Base-by-base conservation (phyloP, 192 early-diverging fungal species). In the Spizellomyces sp. region DNA sequence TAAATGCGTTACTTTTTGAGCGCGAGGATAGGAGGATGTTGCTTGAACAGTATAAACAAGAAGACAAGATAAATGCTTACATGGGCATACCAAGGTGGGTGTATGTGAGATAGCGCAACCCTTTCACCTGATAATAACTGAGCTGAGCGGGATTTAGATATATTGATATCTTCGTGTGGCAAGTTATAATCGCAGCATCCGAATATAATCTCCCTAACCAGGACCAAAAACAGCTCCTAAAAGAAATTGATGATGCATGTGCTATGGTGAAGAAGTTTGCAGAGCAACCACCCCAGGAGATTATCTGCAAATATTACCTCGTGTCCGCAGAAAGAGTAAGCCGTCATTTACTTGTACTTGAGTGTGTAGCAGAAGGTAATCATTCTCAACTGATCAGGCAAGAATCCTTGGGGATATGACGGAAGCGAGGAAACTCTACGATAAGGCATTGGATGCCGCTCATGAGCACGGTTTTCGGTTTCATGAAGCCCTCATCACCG, bases 401-500 rank as follows among this genome's bases (percentile, higher is more conserved):
- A 36, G 27, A 36, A 36, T 36, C 27, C 27, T 36, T 3, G 27
- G 27, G 3, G 27, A 36, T 36, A 36, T 66, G 5, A 41, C 56
- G 4, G 65, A 27, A 12, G 80, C 79, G 2, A 67, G 82, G 9
- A 57, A 67, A 42, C 17, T 69, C 8, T 82, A 79, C 55, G 83
- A 84, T 47, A 45, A 66, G 15, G 80, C 80, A 14, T 64, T 82
- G 15, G 73, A 79, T n/a, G 50, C 52, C 22, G 81, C 81, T 7
- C 76, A 84, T 43, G 1, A 21, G 8, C 65, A 54, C 45, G 77
- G 77, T 6, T 75, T 79, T 48, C 62, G 66, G n/a, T 57, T 84
- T 12, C 83, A 75, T 43, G 79, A 80, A 67, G 80, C 84, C 9
- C 61, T 75, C 45, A 73, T 69, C 0, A 70, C 71, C 4, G 84